Base-by-base conservation (phyloP, 352 stramenopile species). In the Phytophthora brassicae region DNA sequence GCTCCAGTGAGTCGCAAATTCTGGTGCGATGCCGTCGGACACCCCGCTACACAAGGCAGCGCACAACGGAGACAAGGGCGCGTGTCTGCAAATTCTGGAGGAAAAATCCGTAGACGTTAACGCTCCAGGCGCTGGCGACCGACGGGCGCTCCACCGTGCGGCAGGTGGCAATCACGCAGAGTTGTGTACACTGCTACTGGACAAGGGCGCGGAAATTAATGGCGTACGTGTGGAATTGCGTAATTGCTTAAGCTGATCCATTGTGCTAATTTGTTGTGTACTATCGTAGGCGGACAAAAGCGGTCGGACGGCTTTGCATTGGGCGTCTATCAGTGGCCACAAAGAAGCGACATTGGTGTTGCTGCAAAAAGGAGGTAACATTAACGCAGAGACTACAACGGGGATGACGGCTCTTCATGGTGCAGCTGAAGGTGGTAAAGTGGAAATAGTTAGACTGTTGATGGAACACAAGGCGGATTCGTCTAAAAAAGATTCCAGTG, bases 271-370 rank as follows among this genome's bases (percentile, higher is more conserved):
- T 7, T 36, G 14, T 26, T 66, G 16, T 47, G 43, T 46, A 5
- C 35, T 36, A 24, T 22, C 22, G 11, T 68, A 98, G 86, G 81
- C 86, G 20, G 92, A 98, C 51, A 98, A 98, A 77, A 97, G 88
- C 63, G 92, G 92, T 39, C 74, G 92, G 62, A 98, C 92, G 44
- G 85, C 90, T 44, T 71, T 98, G 6, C 92, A 98, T 70, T 98
- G 92, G 92, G 89, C 92, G 19, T 88, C 81, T 16, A 98, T 98
- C 52, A 96, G 88, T 47, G 92, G 92, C 4, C 90, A 98, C 67
- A 96, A 95, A 75, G 88, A 97, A 59, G 86, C 82, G 20, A 95
- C 88, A 17, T 50, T 95, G 16, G 70, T 96, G 44, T 59, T 96
- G 44, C 55, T 97, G 14, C 83, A 94, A 47, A 95, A 94, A 60